A percentile compares a stretch with the other conserved stretches of the same genome.
Evolutionary conservation across 371 early-diverging fungal genomes (phyloP).

Genomic region (Apophysomyces elegans): DNA sequence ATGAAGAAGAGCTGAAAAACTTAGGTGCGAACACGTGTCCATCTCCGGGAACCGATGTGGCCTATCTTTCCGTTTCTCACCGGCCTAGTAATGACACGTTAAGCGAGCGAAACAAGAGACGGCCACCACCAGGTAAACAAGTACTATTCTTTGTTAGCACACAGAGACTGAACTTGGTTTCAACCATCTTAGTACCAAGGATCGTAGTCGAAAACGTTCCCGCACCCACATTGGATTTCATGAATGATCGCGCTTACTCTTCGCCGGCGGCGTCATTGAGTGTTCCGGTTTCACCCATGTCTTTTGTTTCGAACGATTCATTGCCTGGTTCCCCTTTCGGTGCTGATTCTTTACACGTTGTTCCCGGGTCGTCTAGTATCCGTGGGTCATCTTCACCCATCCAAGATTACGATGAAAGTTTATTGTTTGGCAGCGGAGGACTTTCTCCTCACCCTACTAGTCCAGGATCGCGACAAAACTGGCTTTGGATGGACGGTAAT

Average conservation of each 20-base stretch:
- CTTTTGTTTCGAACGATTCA: constrained; percentile 33
- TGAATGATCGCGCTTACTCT: neutral
- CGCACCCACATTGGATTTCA: neutral
- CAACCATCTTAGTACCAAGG: constrained; percentile 28
- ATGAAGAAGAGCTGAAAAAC: constrained; percentile 46
- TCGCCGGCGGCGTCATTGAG: constrained; percentile 23
- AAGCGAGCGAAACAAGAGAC: constrained; percentile 14
- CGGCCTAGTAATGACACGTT: constrained; percentile 1
- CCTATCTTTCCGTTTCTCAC: neutral
- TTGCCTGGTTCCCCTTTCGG: constrained; percentile 23
- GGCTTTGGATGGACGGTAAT: constrained; percentile 42
- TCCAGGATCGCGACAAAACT: constrained; percentile 23
- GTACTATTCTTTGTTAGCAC: neutral
- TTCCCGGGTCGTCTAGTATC: constrained; percentile 28
- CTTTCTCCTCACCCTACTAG: constrained; percentile 25
- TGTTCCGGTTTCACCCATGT: constrained; percentile 39
- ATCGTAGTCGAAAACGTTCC: constrained; percentile 40
- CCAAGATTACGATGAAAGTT: constrained; percentile 23
- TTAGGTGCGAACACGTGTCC: constrained; percentile 21
- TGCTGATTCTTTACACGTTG: constrained; percentile 23
- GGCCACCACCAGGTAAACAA: constrained; percentile 23
- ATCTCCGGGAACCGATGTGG: constrained; percentile 12
- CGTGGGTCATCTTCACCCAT: constrained; percentile 27
- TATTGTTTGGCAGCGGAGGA: constrained; percentile 13
- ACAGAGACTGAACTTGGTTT: neutral